A percentile compares a stretch with the other conserved stretches of the same genome.
These are phyloP conservation scores for Triticum dicoccoides DNA, from an alignment of 176 grass and related monocot genomes.

Conservation along the genomic window DNA sequence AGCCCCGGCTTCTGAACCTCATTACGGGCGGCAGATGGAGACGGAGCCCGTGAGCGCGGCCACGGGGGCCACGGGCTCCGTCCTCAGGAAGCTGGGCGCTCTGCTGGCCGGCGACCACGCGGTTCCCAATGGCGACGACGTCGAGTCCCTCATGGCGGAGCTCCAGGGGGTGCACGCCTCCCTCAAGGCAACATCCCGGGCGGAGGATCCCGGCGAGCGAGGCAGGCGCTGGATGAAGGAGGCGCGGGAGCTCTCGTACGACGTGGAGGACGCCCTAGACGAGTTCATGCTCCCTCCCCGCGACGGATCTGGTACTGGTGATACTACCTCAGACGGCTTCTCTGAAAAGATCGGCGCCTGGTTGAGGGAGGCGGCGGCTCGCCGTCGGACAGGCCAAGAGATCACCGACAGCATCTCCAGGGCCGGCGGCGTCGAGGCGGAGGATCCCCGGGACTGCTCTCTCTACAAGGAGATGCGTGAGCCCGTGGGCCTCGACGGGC, in stretches of 20 bases:
- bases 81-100: not conserved
- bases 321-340: not conserved
- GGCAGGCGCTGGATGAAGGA: not conserved
- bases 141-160: not conserved
- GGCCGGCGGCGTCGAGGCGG: too few relatives aligned
- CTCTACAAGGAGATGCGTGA: not conserved
- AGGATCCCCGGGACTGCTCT: not conserved
- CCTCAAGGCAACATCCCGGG: not conserved
- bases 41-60: not conserved
- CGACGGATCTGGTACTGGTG: not conserved
- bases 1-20: too few relatives aligned
- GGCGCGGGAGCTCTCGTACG: not conserved
- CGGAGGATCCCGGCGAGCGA: not conserved
- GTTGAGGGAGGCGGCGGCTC: not conserved
- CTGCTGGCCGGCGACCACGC: not conserved
- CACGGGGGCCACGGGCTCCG: not conserved
- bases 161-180: not conserved
- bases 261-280: not conserved
- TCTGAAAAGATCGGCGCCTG: not conserved
- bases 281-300: not conserved
- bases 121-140: not conserved
- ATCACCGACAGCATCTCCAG: not conserved
- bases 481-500: not conserved
- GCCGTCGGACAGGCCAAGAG: not conserved
- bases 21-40: not conserved